phyloP scores from a whole-genome alignment of 768 basidiomycete genomes.

The Tricholoma terreum region DNA sequence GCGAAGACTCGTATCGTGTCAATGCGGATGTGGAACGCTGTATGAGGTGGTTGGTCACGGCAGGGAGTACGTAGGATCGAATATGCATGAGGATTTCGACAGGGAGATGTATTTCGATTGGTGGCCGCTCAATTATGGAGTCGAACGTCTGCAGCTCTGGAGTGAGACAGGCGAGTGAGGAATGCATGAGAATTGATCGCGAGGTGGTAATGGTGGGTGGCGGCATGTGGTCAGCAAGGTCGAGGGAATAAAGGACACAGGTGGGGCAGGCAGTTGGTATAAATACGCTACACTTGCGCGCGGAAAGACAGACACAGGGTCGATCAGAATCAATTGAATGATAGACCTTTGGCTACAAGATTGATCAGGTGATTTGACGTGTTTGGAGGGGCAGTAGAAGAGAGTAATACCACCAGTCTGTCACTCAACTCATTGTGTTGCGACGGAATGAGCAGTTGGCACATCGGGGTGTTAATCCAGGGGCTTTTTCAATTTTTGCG shows the following conservation, averaged over 20 bases:
- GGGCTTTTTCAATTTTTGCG: background rate
- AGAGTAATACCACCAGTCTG: background rate
- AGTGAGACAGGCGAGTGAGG: conserved; percentile 48
- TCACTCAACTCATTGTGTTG: background rate
- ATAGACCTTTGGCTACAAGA: too few species aligned
- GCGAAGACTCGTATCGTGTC: conserved; percentile 35
- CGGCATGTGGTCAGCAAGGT: background rate
- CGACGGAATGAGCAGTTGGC: background rate
- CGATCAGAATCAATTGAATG: background rate
- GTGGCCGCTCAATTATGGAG: conserved; percentile 26
- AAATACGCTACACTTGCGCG: background rate
- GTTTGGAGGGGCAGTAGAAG: background rate
- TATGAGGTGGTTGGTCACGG: conserved; percentile 40
- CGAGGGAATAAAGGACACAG: background rate
- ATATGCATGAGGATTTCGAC: conserved; percentile 52
- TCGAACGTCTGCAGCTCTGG: conserved; percentile 44
- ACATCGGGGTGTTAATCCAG: background rate
- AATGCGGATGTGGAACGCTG: conserved; percentile 42
- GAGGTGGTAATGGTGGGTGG: conserved; percentile 31
- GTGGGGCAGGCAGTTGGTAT: background rate
- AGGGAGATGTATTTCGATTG: conserved; percentile 33
- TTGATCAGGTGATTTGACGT: background rate
- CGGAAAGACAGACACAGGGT: background rate
- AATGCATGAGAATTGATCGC: conserved; percentile 47
- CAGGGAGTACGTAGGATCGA: conserved; percentile 43